Conservation (phyloP, 352 stramenopile species). For the Pythium apleroticum region DNA sequence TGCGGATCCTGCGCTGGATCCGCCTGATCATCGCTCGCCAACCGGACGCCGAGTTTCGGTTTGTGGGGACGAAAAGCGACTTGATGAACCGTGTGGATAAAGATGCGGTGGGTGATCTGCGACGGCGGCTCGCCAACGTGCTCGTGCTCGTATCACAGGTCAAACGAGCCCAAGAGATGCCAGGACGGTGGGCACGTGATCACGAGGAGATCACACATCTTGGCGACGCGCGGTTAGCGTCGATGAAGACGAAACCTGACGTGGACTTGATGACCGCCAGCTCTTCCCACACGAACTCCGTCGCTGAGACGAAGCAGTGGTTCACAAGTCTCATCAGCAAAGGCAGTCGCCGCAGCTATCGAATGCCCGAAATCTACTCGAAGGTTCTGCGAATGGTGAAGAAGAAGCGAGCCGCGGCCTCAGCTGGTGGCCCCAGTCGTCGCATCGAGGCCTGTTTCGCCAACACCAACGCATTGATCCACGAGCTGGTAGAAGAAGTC, state of each 20-base stretch:
- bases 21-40: not conserved
- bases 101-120: not conserved
- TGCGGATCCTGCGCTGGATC: not conserved
- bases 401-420: not conserved
- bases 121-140: not conserved
- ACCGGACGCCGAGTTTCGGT: conserved; percentile 1
- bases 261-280: not conserved
- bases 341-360: conserved; percentile 7
- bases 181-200: too few relatives aligned
- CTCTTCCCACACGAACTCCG: not conserved
- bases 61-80: conserved; percentile 1
- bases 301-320: not conserved
- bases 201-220: too few relatives aligned
- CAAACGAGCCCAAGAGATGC: not conserved
- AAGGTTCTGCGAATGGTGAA: not conserved
- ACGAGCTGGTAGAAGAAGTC: not conserved
- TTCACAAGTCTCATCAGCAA: conserved; percentile 2
- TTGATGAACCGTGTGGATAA: not conserved
- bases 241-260: too few relatives aligned
- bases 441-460: not conserved
- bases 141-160: not conserved
- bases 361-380: conserved; percentile 17
- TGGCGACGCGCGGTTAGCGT: too few relatives aligned
- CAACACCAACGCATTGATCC: not conserved
- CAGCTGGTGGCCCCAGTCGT: not conserved